These are phyloP conservation scores for Rhodotorula paludigena DNA, from an alignment of 768 basidiomycete species.

Conservation along the genomic window DNA sequence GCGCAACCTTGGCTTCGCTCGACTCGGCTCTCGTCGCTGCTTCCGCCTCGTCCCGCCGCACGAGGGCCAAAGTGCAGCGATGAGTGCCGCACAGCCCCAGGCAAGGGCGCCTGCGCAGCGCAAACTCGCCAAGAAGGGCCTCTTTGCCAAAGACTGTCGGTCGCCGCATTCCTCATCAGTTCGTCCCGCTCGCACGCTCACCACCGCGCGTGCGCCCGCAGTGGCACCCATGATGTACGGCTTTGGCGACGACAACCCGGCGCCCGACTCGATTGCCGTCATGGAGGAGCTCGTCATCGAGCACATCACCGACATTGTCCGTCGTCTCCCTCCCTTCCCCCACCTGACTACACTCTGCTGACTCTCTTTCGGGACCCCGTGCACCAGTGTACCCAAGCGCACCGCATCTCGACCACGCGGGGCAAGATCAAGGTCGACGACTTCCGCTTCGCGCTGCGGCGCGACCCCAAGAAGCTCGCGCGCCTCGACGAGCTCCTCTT, in stretches of 20 bases:
- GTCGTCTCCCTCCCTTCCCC: constrained; percentile 47
- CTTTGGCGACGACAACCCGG: constrained; percentile 85
- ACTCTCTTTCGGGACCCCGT: not conserved
- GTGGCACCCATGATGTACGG: constrained; percentile 56
- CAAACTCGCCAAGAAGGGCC: constrained; percentile 29
- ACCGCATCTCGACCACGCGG: constrained; percentile 29
- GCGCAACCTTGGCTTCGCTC: not conserved
- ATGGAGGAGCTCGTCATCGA: constrained; percentile 92
- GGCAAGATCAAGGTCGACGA: constrained; percentile 64
- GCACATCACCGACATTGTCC: constrained; percentile 80
- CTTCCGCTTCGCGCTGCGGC: constrained; percentile 68
- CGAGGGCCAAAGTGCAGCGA: not conserved
- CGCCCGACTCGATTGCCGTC: constrained; percentile 78
- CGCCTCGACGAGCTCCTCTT: constrained; percentile 86
- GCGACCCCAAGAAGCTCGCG: constrained; percentile 84
- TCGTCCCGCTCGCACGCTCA: not conserved
- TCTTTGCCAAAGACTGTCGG: constrained; percentile 41
- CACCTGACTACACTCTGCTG: not conserved
- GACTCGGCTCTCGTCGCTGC: not conserved
- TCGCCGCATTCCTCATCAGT: not conserved
- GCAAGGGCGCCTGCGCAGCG: not conserved
- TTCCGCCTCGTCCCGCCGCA: not conserved
- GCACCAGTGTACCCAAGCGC: constrained; percentile 38
- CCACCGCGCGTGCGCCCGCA: constrained; percentile 1
- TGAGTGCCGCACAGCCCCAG: not conserved